phyloP scores from a whole-genome alignment of 202 grass and related monocot species.

The Digitaria exilis region DNA sequence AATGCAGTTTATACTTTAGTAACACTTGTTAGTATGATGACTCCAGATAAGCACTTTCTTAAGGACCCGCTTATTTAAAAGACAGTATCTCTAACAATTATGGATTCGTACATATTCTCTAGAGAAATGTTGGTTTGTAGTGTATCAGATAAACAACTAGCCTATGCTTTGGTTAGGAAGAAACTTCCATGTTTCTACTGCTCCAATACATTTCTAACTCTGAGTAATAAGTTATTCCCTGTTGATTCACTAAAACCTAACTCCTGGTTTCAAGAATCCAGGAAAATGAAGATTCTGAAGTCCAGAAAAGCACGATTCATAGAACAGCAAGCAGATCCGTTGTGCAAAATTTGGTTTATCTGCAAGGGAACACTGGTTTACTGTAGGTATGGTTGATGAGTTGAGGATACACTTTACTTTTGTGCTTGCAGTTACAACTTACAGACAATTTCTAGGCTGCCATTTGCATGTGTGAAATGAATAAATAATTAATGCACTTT shows the following conservation, averaged over 20 bases:
- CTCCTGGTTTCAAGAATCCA: conserved; percentile 39
- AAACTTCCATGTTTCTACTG: background rate
- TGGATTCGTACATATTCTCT: background rate
- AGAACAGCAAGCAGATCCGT: conserved; percentile 49
- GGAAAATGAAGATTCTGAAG: conserved; percentile 52
- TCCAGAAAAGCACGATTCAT: conserved; percentile 57
- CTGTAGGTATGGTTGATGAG: conserved; percentile 42
- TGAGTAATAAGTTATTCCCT: conserved; percentile 2
- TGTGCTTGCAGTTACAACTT: conserved; percentile 23
- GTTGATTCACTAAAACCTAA: conserved; percentile 35
- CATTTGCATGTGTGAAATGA: background rate
- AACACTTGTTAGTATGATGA: background rate
- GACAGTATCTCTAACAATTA: too few relatives aligned
- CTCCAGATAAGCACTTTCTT: background rate
- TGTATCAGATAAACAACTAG: conserved; percentile 5
- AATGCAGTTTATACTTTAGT: background rate
- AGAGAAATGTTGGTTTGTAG: background rate
- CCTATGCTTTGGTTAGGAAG: background rate
- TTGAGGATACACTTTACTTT: background rate
- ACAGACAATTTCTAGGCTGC: background rate
- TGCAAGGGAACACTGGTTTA: conserved; percentile 59
- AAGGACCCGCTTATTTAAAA: background rate
- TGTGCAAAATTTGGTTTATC: conserved; percentile 59
- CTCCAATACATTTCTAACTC: conserved; percentile 4
- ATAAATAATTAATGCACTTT: background rate